phyloP scores from a whole-genome alignment of 225 moss, liverwort and hornwort species.

The Marchantia paleacea region DNA sequence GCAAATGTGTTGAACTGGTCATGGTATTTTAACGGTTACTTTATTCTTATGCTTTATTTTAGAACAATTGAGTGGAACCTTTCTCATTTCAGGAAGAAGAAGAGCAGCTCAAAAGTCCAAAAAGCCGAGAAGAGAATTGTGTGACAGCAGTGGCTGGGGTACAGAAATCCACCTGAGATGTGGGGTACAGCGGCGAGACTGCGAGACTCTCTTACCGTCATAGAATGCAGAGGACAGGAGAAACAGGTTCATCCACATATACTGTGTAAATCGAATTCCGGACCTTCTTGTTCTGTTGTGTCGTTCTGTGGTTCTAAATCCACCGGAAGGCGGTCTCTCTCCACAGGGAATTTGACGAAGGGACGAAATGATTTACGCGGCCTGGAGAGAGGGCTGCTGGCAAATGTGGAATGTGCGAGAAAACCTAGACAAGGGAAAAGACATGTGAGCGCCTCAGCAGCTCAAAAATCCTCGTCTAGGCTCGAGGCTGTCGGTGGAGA shows the following conservation, averaged over 20 bases:
- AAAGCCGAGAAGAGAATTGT: no score
- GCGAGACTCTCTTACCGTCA: background rate
- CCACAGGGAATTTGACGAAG: background rate
- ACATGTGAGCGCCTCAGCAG: background rate
- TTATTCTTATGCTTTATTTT: no score
- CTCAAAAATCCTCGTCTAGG: background rate
- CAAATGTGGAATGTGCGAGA: background rate
- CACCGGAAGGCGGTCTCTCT: background rate
- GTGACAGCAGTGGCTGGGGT: background rate
- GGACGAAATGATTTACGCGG: background rate
- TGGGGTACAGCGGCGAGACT: constrained; percentile 5
- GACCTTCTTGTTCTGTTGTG: background rate
- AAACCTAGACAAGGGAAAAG: background rate
- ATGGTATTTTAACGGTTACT: no score
- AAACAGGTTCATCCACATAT: background rate
- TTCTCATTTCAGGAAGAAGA: no score
- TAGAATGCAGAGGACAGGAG: background rate
- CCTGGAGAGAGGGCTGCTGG: background rate
- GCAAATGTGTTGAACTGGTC: no score
- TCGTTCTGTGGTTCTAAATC: background rate
- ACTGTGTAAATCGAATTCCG: no score
- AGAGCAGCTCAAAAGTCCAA: no score
- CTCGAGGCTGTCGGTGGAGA: background rate
- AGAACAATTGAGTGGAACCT: no score
- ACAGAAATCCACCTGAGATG: background rate